Percentiles rank a stretch among this genome's conserved stretches.
These are phyloP conservation scores for Aleurites moluccanus DNA, from an alignment of 441 rosid species.

Conservation along the genomic window DNA sequence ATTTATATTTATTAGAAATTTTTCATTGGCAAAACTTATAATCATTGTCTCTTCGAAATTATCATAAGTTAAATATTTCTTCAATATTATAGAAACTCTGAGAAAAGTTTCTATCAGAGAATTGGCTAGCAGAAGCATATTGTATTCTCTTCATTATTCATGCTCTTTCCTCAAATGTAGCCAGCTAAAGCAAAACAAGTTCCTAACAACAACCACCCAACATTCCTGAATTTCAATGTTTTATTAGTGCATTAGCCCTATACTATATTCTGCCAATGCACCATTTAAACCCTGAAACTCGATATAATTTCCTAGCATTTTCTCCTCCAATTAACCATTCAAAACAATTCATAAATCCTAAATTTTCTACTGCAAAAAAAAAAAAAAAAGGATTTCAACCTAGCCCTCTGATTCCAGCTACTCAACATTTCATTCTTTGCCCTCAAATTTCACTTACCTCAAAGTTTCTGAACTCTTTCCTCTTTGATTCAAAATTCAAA, in stretches of 20 bases:
- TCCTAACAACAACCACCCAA: not conserved
- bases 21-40: not conserved
- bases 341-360: too few species aligned
- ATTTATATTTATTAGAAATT: not conserved
- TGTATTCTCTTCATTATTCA: too few species aligned
- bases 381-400: not conserved
- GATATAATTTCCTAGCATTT: not conserved
- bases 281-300: not conserved
- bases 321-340: not conserved
- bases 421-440: not conserved
- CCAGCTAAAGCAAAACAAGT: not conserved
- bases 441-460: not conserved
- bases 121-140: not conserved
- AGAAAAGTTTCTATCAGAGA: not conserved
- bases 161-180: not conserved
- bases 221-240: not conserved
- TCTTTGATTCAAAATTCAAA: not conserved
- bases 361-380: too few species aligned
- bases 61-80: not conserved
- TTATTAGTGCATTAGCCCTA: too few species aligned
- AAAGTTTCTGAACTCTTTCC: not conserved
- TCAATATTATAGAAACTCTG: too few species aligned
- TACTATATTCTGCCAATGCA: not conserved
- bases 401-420: not conserved
- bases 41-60: not conserved